Percentiles rank a stretch among this genome's conserved stretches.
phyloP scores from a whole-genome alignment of 257 asterid species.

The Scutellaria galericulata region DNA sequence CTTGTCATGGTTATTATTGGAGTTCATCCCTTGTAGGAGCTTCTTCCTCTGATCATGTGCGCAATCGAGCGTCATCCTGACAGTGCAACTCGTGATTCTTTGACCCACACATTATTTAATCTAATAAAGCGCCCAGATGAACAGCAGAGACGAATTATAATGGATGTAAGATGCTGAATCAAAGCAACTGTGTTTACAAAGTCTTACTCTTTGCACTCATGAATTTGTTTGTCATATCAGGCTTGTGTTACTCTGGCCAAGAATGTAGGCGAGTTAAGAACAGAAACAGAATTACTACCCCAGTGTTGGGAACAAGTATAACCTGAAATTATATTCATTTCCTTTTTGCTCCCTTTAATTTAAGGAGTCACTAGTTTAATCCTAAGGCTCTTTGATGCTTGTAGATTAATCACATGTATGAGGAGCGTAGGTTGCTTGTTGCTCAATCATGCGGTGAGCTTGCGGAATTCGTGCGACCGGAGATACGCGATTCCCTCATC shows the following conservation, averaged over 20 bases:
- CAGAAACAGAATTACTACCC: constrained; percentile 97
- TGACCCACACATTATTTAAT: constrained; percentile 98
- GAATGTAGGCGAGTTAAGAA: constrained; percentile 94
- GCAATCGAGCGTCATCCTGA: constrained; percentile 99
- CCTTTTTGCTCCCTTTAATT: constrained; percentile 19
- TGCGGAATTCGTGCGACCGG: constrained; percentile 93
- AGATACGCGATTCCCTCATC: constrained; percentile 98
- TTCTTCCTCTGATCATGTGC: constrained; percentile 98
- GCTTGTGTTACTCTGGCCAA: constrained; percentile 96
- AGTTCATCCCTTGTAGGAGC: constrained; percentile 64
- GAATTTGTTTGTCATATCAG: constrained; percentile 49
- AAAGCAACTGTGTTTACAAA: constrained; percentile 32
- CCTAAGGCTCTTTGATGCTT: constrained; percentile 34
- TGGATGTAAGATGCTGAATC: constrained; percentile 78
- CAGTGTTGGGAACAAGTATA: constrained; percentile 99
- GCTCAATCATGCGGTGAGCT: constrained; percentile 99
- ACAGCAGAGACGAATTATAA: constrained; percentile 90
- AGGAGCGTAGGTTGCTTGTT: constrained; percentile 98
- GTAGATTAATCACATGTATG: constrained; percentile 97
- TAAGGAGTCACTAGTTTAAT: constrained; percentile 12
- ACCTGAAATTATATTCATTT: constrained; percentile 25
- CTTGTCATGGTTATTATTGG: constrained; percentile 31
- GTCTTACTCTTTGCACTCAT: constrained; percentile 32
- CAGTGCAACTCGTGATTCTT: constrained; percentile 81
- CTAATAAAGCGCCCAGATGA: constrained; percentile 99